Evolutionary conservation across 257 asterid species (phyloP).

Genomic region (Coffea canephora): DNA sequence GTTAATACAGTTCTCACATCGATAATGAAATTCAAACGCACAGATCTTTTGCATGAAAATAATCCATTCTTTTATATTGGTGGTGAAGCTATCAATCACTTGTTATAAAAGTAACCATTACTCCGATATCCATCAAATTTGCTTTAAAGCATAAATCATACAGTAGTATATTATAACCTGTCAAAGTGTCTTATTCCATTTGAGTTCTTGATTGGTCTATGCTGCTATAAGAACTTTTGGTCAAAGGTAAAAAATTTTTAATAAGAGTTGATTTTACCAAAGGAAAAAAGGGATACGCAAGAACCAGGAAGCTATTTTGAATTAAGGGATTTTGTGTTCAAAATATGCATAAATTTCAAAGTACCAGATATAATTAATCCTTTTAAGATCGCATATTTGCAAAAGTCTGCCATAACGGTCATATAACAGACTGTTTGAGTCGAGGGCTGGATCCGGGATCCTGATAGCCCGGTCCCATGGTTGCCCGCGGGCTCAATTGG

Average conservation of each 20-base stretch:
- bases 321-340: not conserved
- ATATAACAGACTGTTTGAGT: not conserved
- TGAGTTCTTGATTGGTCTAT: too few relatives aligned
- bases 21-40: too few relatives aligned
- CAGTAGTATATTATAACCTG: too few relatives aligned
- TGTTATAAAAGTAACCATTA: not conserved
- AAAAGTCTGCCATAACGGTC: constrained; percentile 5
- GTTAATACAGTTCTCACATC: too few relatives aligned
- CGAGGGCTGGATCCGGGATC: not conserved
- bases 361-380: not conserved
- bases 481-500: not conserved
- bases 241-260: too few relatives aligned
- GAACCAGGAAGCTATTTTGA: too few relatives aligned
- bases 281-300: not conserved
- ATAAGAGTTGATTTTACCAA: too few relatives aligned
- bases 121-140: too few relatives aligned
- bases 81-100: not conserved
- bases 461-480: not conserved
- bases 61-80: too few relatives aligned
- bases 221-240: too few relatives aligned
- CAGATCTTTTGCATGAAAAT: too few relatives aligned
- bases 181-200: not conserved
- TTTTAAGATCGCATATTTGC: not conserved
- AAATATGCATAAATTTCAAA: not conserved
- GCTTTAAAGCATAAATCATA: too few relatives aligned